phyloP scores from a whole-genome alignment of 83 land plant genomes.

The Thuja plicata region DNA sequence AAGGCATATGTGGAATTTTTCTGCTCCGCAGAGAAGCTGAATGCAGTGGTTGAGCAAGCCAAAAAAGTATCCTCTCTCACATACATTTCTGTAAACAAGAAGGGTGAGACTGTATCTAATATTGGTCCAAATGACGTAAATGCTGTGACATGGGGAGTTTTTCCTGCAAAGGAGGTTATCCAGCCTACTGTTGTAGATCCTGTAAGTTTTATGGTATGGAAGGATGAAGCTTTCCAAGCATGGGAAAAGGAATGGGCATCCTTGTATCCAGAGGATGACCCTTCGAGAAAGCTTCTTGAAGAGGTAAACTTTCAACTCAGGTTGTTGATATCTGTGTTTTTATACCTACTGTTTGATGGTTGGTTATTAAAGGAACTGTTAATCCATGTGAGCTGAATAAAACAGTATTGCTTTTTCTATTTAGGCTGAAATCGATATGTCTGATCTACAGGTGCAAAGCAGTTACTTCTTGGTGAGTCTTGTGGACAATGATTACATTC shows the following conservation, averaged over 20 bases:
- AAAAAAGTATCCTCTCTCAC: conserved; percentile 54
- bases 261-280: conserved; percentile 74
- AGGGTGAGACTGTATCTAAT: conserved; percentile 70
- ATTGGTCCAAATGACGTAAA: conserved; percentile 63
- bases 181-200: conserved; percentile 97
- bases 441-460: conserved; percentile 63
- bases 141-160: conserved; percentile 99
- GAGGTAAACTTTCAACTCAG: conserved; percentile 45
- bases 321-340: neutral
- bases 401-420: neutral
- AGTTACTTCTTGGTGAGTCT: conserved; percentile 85
- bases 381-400: neutral
- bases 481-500: conserved; percentile 89
- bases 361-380: neutral
- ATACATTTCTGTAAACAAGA: conserved; percentile 85
- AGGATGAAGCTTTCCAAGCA: conserved; percentile 95
- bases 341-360: neutral
- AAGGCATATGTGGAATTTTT: conserved; percentile 96
- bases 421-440: neutral
- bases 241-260: conserved; percentile 86
- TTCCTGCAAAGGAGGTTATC: conserved; percentile 91
- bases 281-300: conserved; percentile 64
- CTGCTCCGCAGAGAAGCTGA: conserved; percentile 72
- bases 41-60: conserved; percentile 62
- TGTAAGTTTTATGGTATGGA: conserved; percentile 93